Percentiles rank a stretch among this genome's conserved stretches.
These are phyloP conservation scores for Phytophthora pluvialis DNA, from an alignment of 352 stramenopile genomes.

Conservation along the genomic window DNA sequence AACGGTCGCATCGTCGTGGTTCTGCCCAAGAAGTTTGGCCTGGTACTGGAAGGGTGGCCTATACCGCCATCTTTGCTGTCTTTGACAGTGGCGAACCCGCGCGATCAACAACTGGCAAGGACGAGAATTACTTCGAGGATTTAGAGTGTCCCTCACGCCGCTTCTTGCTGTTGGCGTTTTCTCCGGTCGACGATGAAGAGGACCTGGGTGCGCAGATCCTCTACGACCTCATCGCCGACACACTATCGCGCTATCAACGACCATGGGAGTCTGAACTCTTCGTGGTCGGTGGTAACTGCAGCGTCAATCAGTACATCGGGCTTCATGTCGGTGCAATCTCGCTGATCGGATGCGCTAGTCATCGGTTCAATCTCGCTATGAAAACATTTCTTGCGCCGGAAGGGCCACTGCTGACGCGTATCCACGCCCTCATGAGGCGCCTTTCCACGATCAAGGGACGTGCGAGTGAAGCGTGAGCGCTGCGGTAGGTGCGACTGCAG, in stretches of 20 bases:
- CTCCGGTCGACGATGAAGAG: constrained; percentile 13
- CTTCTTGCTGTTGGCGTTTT: constrained; percentile 9
- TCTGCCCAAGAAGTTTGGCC: too few species aligned
- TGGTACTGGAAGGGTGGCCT: background rate
- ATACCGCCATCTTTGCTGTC: background rate
- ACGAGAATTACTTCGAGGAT: background rate
- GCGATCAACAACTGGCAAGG: too few species aligned
- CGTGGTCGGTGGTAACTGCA: constrained; percentile 25
- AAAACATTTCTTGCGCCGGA: constrained; percentile 14
- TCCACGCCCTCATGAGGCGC: constrained; percentile 16
- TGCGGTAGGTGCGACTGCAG: background rate
- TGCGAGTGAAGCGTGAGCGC: background rate
- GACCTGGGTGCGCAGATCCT: constrained; percentile 19
- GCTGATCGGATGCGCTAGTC: constrained; percentile 25
- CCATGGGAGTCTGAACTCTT: constrained; percentile 20
- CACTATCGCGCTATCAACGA: constrained; percentile 13
- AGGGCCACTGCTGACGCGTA: background rate
- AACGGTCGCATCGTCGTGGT: background rate
- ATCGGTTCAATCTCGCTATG: constrained; percentile 21
- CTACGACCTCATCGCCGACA: constrained; percentile 24
- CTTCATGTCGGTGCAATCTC: constrained; percentile 1
- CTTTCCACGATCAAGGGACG: constrained; percentile 6
- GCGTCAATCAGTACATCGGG: constrained; percentile 25
- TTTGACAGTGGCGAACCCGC: background rate
- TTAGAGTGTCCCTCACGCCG: background rate